These are phyloP conservation scores for Pichia sp. DNA, from an alignment of 1,139 yeast genomes.

Conservation along the genomic window DNA sequence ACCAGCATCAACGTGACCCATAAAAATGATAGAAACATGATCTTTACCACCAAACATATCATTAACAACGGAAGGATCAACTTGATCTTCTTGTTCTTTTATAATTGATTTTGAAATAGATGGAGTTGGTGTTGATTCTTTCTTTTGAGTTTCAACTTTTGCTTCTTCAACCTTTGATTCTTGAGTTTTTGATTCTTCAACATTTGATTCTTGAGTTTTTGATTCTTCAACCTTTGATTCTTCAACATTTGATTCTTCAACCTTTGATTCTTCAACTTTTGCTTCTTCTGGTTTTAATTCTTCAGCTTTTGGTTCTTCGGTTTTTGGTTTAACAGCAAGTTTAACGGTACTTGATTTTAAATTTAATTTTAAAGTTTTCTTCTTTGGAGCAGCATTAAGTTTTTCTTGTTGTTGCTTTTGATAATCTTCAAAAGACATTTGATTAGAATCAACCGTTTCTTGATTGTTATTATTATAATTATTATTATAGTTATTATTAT, in stretches of 20 bases:
- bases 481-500: constrained; percentile 20
- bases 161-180: constrained; percentile 18
- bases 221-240: constrained; percentile 16
- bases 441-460: constrained; percentile 34
- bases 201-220: constrained; percentile 26
- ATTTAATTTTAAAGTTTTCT: constrained; percentile 57
- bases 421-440: constrained; percentile 84
- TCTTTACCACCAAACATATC: constrained; percentile 97
- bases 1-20: constrained; percentile 99
- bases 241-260: constrained; percentile 25
- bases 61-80: constrained; percentile 81
- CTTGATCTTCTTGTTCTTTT: constrained; percentile 75
- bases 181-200: constrained; percentile 6
- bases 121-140: constrained; percentile 12
- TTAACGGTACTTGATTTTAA: constrained; percentile 57
- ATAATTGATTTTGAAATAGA: constrained; percentile 28
- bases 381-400: constrained; percentile 43
- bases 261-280: constrained; percentile 29
- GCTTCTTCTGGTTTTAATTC: constrained; percentile 35
- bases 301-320: constrained; percentile 25
- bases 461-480: constrained; percentile 17
- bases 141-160: constrained; percentile 17
- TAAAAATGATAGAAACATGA: constrained; percentile 90
- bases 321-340: constrained; percentile 51
- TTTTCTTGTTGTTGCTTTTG: constrained; percentile 57